These are phyloP conservation scores for Talaromyces funiculosus DNA, from an alignment of 2,329 filamentous ascomycete genomes.

Conservation along the genomic window DNA sequence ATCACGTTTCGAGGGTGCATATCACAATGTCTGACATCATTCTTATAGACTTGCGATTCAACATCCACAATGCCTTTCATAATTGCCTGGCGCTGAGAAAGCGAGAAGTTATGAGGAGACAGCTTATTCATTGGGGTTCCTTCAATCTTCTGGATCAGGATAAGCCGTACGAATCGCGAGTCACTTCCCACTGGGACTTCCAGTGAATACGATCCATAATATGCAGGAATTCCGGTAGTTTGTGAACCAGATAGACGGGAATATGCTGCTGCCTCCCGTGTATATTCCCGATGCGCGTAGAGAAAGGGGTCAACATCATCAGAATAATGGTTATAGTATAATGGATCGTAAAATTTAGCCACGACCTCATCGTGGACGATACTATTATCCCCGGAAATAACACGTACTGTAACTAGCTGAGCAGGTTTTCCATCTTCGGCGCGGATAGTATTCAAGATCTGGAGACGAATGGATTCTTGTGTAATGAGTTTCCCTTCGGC, in stretches of 20 bases:
- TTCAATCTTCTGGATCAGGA: background rate
- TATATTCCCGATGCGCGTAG: background rate
- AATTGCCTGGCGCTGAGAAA: constrained; percentile 11
- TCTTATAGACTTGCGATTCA: constrained; percentile 14
- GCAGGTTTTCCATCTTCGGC: background rate
- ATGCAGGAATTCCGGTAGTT: background rate
- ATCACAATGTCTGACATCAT: constrained; percentile 14
- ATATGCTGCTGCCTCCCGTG: background rate
- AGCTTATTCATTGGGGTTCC: background rate
- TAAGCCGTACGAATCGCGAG: background rate
- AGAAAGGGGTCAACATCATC: background rate
- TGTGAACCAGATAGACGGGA: background rate
- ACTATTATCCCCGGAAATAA: background rate
- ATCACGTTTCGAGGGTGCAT: constrained; percentile 16
- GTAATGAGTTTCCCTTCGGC: background rate
- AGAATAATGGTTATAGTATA: background rate
- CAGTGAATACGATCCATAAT: background rate
- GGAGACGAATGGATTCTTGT: background rate
- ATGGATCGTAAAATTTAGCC: background rate
- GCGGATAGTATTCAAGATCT: background rate
- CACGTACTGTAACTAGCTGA: background rate
- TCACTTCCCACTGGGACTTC: background rate
- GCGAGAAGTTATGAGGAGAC: constrained; percentile 7
- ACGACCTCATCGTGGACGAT: background rate
- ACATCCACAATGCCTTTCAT: constrained; percentile 15